Percentiles rank a stretch among this genome's conserved stretches.
Conservation (phyloP, 192 early-diverging fungal species). For the Phycomyces nitens region DNA sequence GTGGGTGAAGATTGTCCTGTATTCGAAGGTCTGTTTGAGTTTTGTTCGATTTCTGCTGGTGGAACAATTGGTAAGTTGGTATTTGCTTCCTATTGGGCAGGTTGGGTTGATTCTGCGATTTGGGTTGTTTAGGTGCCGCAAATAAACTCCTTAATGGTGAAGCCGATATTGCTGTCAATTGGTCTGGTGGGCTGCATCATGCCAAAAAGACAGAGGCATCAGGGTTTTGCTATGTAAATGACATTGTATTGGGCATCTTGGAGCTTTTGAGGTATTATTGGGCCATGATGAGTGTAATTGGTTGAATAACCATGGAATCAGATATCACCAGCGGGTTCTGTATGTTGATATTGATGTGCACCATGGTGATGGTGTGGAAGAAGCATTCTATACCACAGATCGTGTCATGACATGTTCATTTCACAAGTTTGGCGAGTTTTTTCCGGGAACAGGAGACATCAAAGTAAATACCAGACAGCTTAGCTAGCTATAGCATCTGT, state of each 20-base stretch:
- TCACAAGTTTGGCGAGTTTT: constrained; percentile 98
- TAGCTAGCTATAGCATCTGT: background rate
- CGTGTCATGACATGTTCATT: constrained; percentile 99
- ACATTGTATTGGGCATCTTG: constrained; percentile 85
- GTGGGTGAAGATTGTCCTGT: constrained; percentile 93
- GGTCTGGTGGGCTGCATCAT: constrained; percentile 87
- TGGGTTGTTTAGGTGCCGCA: constrained; percentile 51
- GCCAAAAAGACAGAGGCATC: constrained; percentile 83
- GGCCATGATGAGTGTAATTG: no score
- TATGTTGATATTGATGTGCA: constrained; percentile 99
- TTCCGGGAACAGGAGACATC: constrained; percentile 96
- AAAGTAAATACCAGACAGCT: constrained; percentile 56
- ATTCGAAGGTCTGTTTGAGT: constrained; percentile 95
- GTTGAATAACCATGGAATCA: constrained; percentile 9
- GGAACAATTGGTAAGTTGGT: constrained; percentile 73
- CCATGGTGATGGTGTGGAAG: constrained; percentile 98
- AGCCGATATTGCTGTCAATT: constrained; percentile 76
- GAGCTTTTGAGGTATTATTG: constrained; percentile 84
- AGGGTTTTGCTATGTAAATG: constrained; percentile 96
- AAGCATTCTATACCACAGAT: constrained; percentile 99
- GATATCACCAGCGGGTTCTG: constrained; percentile 85
- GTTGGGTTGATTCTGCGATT: no score
- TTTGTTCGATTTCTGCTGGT: constrained; percentile 86
- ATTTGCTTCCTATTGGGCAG: no score
- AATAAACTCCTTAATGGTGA: constrained; percentile 55